Conservation (phyloP, 148 eudicot species). For the Vaccinium myrtillus region DNA sequence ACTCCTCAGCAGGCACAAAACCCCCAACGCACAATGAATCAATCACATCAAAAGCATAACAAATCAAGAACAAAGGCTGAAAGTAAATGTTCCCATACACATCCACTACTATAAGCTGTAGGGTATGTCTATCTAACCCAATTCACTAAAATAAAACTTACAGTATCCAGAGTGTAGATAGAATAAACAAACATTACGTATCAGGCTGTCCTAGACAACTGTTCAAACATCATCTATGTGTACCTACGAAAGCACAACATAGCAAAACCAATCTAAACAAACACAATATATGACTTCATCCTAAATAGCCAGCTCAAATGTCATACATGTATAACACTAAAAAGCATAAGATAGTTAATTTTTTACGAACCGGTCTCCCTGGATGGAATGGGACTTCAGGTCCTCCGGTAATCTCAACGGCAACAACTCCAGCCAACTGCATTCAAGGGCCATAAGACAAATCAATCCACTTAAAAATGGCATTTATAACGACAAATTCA, state of each 20-base stretch:
- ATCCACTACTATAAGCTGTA: background rate
- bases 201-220: background rate
- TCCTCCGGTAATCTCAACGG: constrained; percentile 92
- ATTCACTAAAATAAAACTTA: background rate
- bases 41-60: background rate
- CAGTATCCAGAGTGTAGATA: background rate
- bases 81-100: background rate
- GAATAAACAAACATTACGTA: background rate
- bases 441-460: background rate
- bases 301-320: background rate
- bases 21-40: background rate
- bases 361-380: constrained; percentile 71
- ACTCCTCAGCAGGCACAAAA: background rate
- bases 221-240: background rate
- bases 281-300: background rate
- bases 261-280: background rate
- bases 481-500: background rate
- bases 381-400: constrained; percentile 98
- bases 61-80: background rate
- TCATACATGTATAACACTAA: background rate
- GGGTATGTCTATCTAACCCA: background rate
- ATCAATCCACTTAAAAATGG: background rate
- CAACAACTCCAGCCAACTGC: constrained; percentile 91
- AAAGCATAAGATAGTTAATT: background rate
- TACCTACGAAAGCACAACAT: background rate